A percentile compares a stretch with the other conserved stretches of the same genome.
These are phyloP conservation scores for Thraustochytrium sp. DNA, from an alignment of 352 stramenopile genomes.

Conservation along the genomic window DNA sequence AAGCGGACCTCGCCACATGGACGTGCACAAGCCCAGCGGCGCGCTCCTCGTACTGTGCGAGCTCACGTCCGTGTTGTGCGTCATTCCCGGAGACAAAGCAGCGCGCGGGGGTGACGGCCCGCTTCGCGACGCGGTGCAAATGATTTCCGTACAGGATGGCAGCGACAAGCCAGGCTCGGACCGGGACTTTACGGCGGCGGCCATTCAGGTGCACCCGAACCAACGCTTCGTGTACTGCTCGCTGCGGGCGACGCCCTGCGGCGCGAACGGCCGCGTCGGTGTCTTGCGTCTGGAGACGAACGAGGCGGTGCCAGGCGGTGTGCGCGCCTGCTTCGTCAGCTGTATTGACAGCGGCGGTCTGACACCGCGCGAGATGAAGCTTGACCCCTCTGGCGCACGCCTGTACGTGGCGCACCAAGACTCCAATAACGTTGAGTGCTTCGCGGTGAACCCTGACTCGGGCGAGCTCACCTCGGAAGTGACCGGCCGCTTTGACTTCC, in stretches of 20 bases:
- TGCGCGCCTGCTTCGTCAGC: neutral
- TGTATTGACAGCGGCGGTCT: neutral
- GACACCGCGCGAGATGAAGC: conserved; percentile 18
- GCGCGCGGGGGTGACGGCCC: neutral
- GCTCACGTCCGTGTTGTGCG: neutral
- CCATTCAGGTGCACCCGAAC: conserved; percentile 11
- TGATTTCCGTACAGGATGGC: neutral
- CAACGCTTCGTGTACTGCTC: conserved; percentile 19
- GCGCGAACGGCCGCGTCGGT: neutral
- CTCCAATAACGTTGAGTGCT: neutral
- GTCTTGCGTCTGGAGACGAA: neutral
- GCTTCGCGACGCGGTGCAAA: neutral
- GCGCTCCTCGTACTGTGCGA: neutral
- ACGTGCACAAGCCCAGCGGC: neutral
- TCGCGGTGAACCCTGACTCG: neutral
- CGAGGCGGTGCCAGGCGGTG: neutral
- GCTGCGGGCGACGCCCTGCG: neutral
- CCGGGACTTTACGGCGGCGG: neutral
- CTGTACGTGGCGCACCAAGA: conserved; percentile 15
- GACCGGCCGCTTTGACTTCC: neutral
- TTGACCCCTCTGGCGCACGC: neutral
- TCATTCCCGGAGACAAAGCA: neutral
- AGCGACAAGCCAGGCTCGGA: neutral
- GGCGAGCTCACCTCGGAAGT: neutral
- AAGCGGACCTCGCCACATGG: neutral